Base-by-base conservation (phyloP, 768 basidiomycete genomes). In the Pulveroboletus sp. region DNA sequence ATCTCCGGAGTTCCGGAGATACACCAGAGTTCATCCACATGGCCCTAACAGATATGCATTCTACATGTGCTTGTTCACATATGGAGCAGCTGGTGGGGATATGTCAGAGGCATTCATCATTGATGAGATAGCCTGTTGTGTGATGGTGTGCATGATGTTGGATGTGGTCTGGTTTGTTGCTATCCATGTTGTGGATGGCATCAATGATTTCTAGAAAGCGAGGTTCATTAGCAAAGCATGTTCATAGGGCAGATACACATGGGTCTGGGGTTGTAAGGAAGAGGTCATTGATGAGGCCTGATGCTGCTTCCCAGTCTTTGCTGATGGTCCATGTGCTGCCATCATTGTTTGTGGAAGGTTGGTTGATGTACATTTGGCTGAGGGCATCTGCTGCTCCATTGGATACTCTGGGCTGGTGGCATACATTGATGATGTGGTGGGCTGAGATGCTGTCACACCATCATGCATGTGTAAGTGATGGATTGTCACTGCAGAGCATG, bases 341-440 rank as follows among this genome's bases (percentile, higher is more conserved):
- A 1, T 51, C 55, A 7, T 22, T 24, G 30, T 62, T 55, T 11
- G 60, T 37, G 7, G 37, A 7, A 6, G 30, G 55, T 43, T 11
- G 37, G 31, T n/a, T n/a, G n/a, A n/a, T n/a, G n/a, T n/a, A n/a
- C n/a, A n/a, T n/a, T n/a, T n/a, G n/a, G n/a, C n/a, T n/a, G n/a
- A 73, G 34, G 0, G 64, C 63, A 42, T 73, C 70, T 13, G 65
- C 67, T 0, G 65, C 63, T 3, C 50, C 30, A 29, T 69, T 70
- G 4, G 53, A 37, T 14, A 14, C 39, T 0, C 67, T 63, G 0
- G 61, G 55, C 4, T 49, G 17, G 40, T 70, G 68, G 10, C 44
- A 11, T 1, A 57, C 36, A 0, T 17, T 34, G 0, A 50, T 44
- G 29, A 70, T 62, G 17, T 60, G 32, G 34, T 62, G 31, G 40